Evolutionary conservation across 1,139 yeast species (phyloP), one percentile per base, ranked within the genome.

Genomic region (Candida anutae): DNA sequence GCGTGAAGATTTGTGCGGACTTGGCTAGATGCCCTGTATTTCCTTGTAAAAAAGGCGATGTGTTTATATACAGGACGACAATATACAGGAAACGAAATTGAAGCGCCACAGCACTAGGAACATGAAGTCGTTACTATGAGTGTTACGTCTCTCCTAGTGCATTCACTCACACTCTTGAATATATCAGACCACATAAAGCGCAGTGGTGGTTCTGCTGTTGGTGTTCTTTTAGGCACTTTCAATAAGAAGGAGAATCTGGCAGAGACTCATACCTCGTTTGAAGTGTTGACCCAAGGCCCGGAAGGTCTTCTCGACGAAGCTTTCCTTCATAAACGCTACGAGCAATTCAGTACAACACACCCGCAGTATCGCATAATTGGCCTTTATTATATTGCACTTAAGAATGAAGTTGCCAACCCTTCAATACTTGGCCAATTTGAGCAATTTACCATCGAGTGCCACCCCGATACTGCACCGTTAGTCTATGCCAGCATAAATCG

Each of bases 311-410:
- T 57, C 3, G 58, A 60, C 34, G 28, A 34, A 15, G 46, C 40
- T 5, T 59, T 46, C 32, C 42, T 57, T 21, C 25, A 41, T 13
- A 45, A 39, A 20, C 39, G 64, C 28, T 37, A 45, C 21, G 46
- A 40, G 5, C 63, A 59, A 31, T 51, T 53, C 34, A 32, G 37
- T 11, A 43, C 53, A 0, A 53, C 58, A 1, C 33, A 43, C 9
- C 63, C 65, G 1, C 45, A 48, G 16, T 44, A 42, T 16, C 29
- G 36, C 9, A 37, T 58, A 4, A 36, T 59, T 5, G 68, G 68
- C 0, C 23, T 58, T 2, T 61, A 58, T 33, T 47, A 47, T 10
- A 35, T 55, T 2, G 16, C 24, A 8, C 13, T 12, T 8, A 23
- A 20, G 12, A 12, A 23, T 11, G 21, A 15, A 6, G 22, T 18